Conservation (phyloP, 371 early-diverging fungal species). For the Zopfochytrium polystomum region DNA sequence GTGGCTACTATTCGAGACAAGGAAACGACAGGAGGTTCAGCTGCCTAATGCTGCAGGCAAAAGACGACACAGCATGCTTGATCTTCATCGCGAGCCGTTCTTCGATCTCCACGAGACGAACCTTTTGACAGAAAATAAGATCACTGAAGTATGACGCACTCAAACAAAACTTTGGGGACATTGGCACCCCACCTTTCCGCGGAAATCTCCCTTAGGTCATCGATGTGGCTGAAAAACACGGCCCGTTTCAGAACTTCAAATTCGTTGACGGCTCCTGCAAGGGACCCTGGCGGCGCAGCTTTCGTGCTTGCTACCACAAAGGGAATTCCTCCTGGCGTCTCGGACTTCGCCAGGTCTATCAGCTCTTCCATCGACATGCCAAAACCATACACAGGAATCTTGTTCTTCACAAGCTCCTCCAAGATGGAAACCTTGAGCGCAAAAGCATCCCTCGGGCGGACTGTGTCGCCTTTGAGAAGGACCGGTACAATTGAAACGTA, state of each 20-base stretch:
- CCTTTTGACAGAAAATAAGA: too few species aligned
- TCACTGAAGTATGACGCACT: too few species aligned
- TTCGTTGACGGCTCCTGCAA: slow-evolving; percentile 25
- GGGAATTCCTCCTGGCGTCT: slow-evolving; percentile 30
- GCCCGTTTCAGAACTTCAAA: slow-evolving; percentile 29
- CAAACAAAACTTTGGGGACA: too few species aligned
- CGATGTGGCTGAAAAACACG: slow-evolving; percentile 49
- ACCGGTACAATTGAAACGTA: slow-evolving; percentile 63
- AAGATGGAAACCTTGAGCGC: slow-evolving; percentile 53
- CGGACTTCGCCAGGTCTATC: slow-evolving; percentile 24
- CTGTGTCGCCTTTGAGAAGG: slow-evolving; percentile 64
- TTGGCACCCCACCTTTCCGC: slow-evolving; percentile 59
- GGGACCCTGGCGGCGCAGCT: neutral
- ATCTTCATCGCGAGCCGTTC: too few species aligned
- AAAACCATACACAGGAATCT: slow-evolving; percentile 44
- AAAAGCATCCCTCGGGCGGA: slow-evolving; percentile 57
- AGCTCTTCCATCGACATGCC: slow-evolving; percentile 30
- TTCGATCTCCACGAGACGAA: too few species aligned
- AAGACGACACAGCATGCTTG: too few species aligned
- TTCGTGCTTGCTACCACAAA: slow-evolving; percentile 19
- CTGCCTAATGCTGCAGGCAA: too few species aligned
- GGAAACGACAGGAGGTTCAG: too few species aligned
- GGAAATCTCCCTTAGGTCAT: slow-evolving; percentile 49
- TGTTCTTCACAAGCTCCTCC: slow-evolving; percentile 46
- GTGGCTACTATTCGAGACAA: too few species aligned